Evolutionary conservation across 768 basidiomycete genomes (phyloP).

Genomic region (Lepiota venenata): DNA sequence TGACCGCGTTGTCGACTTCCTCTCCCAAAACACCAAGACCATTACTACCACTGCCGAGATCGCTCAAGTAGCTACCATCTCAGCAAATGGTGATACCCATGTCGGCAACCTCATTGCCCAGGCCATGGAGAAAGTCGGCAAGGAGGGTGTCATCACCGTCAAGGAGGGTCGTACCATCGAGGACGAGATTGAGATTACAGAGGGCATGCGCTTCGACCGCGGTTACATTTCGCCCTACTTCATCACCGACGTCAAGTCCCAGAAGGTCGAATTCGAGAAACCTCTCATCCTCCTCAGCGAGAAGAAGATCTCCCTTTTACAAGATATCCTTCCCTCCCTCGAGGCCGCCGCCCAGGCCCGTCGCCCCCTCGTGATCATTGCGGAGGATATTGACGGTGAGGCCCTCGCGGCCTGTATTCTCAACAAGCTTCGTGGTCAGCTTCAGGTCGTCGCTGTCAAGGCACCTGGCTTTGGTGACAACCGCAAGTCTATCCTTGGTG

Average conservation of each 20-base stretch:
- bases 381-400: constrained; percentile 97
- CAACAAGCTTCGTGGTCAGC: constrained; percentile 98
- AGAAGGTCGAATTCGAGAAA: constrained; percentile 97
- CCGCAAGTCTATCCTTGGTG: constrained; percentile 96
- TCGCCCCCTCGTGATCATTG: constrained; percentile 93
- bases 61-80: constrained; percentile 98
- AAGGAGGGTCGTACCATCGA: constrained; percentile 98
- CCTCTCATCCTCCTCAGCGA: constrained; percentile 90
- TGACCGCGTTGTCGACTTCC: constrained; percentile 89
- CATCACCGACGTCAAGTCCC: constrained; percentile 95
- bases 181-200: constrained; percentile 98
- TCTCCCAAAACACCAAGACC: constrained; percentile 83
- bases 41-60: constrained; percentile 98
- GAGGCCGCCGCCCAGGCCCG: constrained; percentile 76
- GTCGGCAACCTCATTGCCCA: constrained; percentile 94
- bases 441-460: constrained; percentile 92
- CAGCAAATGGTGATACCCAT: constrained; percentile 77
- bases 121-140: constrained; percentile 99
- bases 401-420: constrained; percentile 96
- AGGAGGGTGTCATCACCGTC: constrained; percentile 99
- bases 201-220: constrained; percentile 99
- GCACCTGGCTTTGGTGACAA: constrained; percentile 99
- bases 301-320: constrained; percentile 95
- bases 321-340: constrained; percentile 93
- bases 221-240: constrained; percentile 99